Evolutionary conservation across 371 early-diverging fungal genomes (phyloP).

Genomic region (Mortierella sp.): DNA sequence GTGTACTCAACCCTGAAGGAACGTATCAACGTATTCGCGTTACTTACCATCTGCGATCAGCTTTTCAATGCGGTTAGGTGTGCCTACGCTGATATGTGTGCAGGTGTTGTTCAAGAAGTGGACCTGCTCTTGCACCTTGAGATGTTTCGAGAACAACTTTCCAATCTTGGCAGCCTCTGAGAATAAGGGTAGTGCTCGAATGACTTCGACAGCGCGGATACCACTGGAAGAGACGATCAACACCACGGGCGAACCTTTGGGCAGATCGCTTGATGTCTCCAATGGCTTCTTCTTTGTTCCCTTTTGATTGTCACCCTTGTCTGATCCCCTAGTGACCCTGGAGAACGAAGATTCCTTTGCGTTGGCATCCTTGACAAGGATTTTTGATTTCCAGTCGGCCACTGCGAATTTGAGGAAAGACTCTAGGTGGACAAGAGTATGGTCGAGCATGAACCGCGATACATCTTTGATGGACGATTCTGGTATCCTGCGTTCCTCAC

Average conservation of each 20-base stretch:
- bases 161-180: conserved; percentile 67
- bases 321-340: background rate
- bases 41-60: conserved; percentile 67
- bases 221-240: conserved; percentile 82
- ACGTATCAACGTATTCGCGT: too few relatives aligned
- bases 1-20: too few relatives aligned
- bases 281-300: conserved; percentile 57
- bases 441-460: conserved; percentile 62
- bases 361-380: conserved; percentile 43
- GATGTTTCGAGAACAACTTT: conserved; percentile 89
- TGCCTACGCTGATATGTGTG: conserved; percentile 82
- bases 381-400: conserved; percentile 44
- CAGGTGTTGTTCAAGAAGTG: conserved; percentile 65
- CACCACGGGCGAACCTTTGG: conserved; percentile 70
- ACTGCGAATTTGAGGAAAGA: conserved; percentile 70
- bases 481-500: conserved; percentile 61
- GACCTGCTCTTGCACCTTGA: conserved; percentile 83
- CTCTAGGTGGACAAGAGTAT: conserved; percentile 62
- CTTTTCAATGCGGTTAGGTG: conserved; percentile 82
- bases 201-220: conserved; percentile 77
- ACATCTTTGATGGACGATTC: conserved; percentile 60
- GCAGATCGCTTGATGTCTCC: conserved; percentile 58
- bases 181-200: conserved; percentile 58
- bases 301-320: conserved; percentile 9
- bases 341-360: background rate